Evolutionary conservation across 768 basidiomycete genomes (phyloP).

Genomic region (Lactifluus echinatus): DNA sequence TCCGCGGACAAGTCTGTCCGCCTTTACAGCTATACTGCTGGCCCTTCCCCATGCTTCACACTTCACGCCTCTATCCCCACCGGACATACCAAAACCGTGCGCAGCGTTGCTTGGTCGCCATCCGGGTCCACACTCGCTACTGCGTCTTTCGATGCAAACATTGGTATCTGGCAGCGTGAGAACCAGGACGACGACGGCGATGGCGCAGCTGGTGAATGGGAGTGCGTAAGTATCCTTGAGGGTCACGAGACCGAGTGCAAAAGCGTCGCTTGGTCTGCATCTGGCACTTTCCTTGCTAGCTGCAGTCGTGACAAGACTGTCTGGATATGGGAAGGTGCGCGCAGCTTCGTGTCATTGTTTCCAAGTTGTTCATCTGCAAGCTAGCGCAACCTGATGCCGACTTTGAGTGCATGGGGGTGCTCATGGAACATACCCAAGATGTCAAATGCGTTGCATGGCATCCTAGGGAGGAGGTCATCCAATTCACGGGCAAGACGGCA

Average conservation of each 20-base stretch:
- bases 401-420: constrained; percentile 88
- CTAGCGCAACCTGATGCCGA: constrained; percentile 85
- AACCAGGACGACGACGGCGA: constrained; percentile 33
- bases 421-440: constrained; percentile 96
- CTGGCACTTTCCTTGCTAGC: constrained; percentile 69
- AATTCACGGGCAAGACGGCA: background rate
- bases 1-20: constrained; percentile 91
- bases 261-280: constrained; percentile 29
- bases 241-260: constrained; percentile 98
- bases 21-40: constrained; percentile 57
- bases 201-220: constrained; percentile 52
- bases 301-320: constrained; percentile 96
- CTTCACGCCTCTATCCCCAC: constrained; percentile 64
- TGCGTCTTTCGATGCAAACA: constrained; percentile 88
- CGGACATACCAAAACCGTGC: constrained; percentile 81
- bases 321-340: constrained; percentile 95
- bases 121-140: constrained; percentile 82
- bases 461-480: constrained; percentile 73
- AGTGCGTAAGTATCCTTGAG: constrained; percentile 78
- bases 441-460: constrained; percentile 96
- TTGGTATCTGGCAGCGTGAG: constrained; percentile 84
- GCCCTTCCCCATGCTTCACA: constrained; percentile 35
- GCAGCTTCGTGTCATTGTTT: background rate
- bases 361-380: background rate
- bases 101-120: constrained; percentile 82